A percentile compares a stretch with the other conserved stretches of the same genome.
phyloP scores from a whole-genome alignment of 1,284 basidiomycete species.

The Athelia psychrophila region DNA sequence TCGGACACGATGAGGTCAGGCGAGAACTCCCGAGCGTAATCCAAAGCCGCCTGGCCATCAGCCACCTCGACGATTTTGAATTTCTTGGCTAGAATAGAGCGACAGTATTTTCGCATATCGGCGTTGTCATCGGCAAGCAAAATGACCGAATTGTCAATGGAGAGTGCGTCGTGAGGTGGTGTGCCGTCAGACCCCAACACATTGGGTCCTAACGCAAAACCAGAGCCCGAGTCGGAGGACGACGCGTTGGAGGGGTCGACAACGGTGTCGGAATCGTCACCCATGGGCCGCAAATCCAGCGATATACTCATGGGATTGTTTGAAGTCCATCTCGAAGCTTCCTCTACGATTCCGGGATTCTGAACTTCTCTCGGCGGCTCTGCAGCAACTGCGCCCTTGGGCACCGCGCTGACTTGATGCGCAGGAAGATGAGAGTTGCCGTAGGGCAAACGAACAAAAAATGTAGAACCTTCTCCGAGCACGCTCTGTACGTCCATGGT shows the following conservation, averaged over 20 bases:
- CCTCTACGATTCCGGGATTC: conserved; percentile 23
- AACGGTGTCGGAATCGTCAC: too few relatives aligned
- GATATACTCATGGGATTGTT: conserved; percentile 14
- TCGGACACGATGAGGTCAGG: conserved; percentile 33
- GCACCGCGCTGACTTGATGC: conserved; percentile 17
- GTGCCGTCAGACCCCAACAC: conserved; percentile 4
- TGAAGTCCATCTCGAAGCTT: conserved; percentile 23
- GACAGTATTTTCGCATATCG: conserved; percentile 20
- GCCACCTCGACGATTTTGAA: conserved; percentile 17
- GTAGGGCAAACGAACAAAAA: conserved; percentile 23
- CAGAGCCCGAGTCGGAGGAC: too few relatives aligned
- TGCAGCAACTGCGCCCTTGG: conserved; percentile 4
- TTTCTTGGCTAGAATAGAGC: conserved; percentile 27
- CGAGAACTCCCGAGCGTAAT: conserved; percentile 14
- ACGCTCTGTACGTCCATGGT: conserved; percentile 17
- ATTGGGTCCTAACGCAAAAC: too few relatives aligned
- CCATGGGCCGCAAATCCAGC: too few relatives aligned
- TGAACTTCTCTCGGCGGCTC: conserved; percentile 13
- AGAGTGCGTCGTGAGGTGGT: conserved; percentile 11
- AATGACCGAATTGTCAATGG: conserved; percentile 6
- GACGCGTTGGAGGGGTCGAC: too few relatives aligned
- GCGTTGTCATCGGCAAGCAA: conserved; percentile 23
- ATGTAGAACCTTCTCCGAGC: conserved; percentile 18
- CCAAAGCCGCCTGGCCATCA: conserved; percentile 10
- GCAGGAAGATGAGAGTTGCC: conserved; percentile 23